Base-by-base conservation (phyloP, 345 rosid species). In the Citrus hindsii region DNA sequence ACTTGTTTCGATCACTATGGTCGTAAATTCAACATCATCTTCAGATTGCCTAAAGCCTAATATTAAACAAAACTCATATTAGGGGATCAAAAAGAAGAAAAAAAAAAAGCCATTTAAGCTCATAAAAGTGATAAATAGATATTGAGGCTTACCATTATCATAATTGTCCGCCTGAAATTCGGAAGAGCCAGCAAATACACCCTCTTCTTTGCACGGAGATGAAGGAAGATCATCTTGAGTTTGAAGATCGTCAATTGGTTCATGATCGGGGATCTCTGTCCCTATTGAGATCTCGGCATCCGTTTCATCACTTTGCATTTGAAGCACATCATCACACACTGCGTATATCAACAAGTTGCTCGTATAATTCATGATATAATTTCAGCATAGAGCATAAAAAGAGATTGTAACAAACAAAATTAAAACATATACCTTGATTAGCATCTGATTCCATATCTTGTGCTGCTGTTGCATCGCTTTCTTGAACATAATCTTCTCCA, bases 201-300 rank as follows among this genome's bases (percentile, higher is more conserved):
- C 77, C 73, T 77, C 87, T 62, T 81, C 77, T 6, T 37, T 24
- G 73, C 55, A 58, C 9, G 65, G 69, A 81, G 37, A 59, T 40
- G 76, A 68, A 84, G 84, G 76, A 79, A 59, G 67, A 71, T 35
- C 65, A 73, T 90, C 82, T 72, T 70, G 84, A 25, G 81, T 55
- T 56, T 78, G 83, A 80, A 85, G 22, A 62, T 85, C 92, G 71
- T 89, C 95, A 73, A 87, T 73, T 56, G 84, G 83, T 51, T 92
- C 92, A 42, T 90, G 92, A 79, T 90, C 97, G 76, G 98, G 96
- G 87, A 95, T 93, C 73, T 93, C 96, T 22, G 97, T 91, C 56
- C 99, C 98, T 58, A 92, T 87, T 0, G 99, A 92, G 75, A 92
- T 80, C 71, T 90, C 99, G 6, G 89, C 92, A 37, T 91, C 96